Conservation (phyloP, 2,329 filamentous ascomycete genomes). For the Blastomyces silverae region DNA sequence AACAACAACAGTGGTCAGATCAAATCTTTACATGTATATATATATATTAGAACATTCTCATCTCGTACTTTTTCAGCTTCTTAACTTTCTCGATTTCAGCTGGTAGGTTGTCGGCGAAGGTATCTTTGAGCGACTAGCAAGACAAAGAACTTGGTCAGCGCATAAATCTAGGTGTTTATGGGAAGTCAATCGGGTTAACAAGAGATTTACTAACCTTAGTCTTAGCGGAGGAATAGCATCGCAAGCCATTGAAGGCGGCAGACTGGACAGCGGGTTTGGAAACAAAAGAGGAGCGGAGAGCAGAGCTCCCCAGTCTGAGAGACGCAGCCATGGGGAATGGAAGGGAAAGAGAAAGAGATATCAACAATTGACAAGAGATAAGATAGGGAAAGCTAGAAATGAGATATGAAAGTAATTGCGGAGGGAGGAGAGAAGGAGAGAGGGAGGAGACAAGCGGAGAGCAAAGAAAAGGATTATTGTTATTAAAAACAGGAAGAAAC, state of each 20-base stretch:
- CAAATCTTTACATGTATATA: not conserved
- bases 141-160: not conserved
- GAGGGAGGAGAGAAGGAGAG: too few species aligned
- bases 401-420: too few species aligned
- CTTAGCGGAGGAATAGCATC: constrained; percentile 86
- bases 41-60: not conserved
- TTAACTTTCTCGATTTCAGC: constrained; percentile 99
- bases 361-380: too few species aligned
- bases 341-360: not conserved
- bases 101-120: constrained; percentile 91
- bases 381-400: too few species aligned
- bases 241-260: constrained; percentile 71
- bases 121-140: constrained; percentile 86
- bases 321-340: constrained; percentile 63
- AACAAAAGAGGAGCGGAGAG: constrained; percentile 67
- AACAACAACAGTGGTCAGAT: constrained; percentile 26
- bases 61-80: constrained; percentile 77
- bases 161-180: constrained; percentile 18
- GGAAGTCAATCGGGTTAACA: constrained; percentile 19
- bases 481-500: too few species aligned
- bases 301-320: constrained; percentile 71
- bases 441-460: too few species aligned
- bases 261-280: constrained; percentile 61
- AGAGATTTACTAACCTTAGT: constrained; percentile 58
- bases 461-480: too few species aligned